Conservation (phyloP, 345 rosid species). For the Carallia pectinifolia region DNA sequence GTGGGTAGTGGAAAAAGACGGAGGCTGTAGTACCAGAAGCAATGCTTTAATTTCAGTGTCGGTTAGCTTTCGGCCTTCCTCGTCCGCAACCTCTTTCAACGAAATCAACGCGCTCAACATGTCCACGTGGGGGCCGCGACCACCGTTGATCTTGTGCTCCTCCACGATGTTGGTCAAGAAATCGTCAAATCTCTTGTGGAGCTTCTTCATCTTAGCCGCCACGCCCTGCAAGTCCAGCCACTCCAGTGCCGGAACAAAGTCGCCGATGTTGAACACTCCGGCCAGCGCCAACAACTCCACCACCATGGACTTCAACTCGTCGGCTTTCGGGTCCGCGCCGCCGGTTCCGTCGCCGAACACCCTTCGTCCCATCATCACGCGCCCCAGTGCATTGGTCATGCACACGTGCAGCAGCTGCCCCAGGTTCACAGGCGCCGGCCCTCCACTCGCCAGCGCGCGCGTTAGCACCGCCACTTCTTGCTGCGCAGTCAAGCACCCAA, state of each 20-base stretch:
- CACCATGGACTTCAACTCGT: slow-evolving; percentile 87
- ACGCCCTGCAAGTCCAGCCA: slow-evolving; percentile 86
- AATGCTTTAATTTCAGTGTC: slow-evolving; percentile 87
- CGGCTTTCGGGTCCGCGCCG: slow-evolving; percentile 58
- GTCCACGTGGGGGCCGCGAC: slow-evolving; percentile 27
- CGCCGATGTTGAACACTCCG: slow-evolving; percentile 85
- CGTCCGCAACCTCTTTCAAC: slow-evolving; percentile 36
- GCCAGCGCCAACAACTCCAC: slow-evolving; percentile 79
- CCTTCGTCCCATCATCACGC: slow-evolving; percentile 72
- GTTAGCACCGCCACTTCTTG: slow-evolving; percentile 55
- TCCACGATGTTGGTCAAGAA: slow-evolving; percentile 57
- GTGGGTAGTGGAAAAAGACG: no score
- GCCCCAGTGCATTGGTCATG: slow-evolving; percentile 67
- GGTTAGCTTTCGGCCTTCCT: slow-evolving; percentile 54
- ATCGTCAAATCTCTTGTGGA: slow-evolving; percentile 68
- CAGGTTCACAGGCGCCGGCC: slow-evolving; percentile 39
- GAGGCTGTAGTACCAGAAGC: slow-evolving; percentile 50
- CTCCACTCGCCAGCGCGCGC: slow-evolving; percentile 40
- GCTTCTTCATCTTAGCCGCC: slow-evolving; percentile 76
- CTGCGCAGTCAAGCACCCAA: slow-evolving; percentile 20
- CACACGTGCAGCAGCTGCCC: slow-evolving; percentile 69
- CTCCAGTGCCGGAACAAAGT: slow-evolving; percentile 74
- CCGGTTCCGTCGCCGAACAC: slow-evolving; percentile 58
- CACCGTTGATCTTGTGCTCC: slow-evolving; percentile 49
- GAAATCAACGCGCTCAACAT: slow-evolving; percentile 64